These are phyloP conservation scores for Hamigera avellanea DNA, from an alignment of 495 filamentous ascomycete species.

Conservation along the genomic window DNA sequence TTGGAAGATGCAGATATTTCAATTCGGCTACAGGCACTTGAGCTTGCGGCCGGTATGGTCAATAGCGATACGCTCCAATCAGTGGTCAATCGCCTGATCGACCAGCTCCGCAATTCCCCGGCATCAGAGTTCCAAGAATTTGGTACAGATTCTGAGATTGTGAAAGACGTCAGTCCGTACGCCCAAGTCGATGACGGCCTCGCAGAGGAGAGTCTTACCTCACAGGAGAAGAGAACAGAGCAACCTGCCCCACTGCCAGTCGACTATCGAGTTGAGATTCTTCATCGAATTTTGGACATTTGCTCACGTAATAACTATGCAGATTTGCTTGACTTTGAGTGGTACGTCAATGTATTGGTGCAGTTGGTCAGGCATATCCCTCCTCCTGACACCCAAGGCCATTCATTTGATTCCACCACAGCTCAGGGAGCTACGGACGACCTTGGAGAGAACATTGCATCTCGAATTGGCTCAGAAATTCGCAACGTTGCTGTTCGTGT, in stretches of 20 bases:
- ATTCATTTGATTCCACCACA: constrained; percentile 10
- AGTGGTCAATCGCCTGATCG: constrained; percentile 79
- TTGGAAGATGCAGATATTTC: constrained; percentile 93
- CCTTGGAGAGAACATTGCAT: constrained; percentile 34
- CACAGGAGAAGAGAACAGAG: constrained; percentile 13
- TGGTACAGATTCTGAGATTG: not conserved
- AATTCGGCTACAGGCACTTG: constrained; percentile 87
- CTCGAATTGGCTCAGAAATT: constrained; percentile 70
- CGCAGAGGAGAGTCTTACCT: constrained; percentile 1
- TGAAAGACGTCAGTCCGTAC: no score
- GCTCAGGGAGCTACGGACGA: constrained; percentile 9
- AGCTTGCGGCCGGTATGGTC: constrained; percentile 86
- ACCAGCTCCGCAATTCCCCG: constrained; percentile 56
- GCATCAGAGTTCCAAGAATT: constrained; percentile 5
- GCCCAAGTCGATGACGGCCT: not conserved
- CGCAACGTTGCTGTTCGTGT: constrained; percentile 90
- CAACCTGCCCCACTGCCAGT: constrained; percentile 47
- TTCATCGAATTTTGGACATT: constrained; percentile 72
- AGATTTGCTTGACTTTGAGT: constrained; percentile 82
- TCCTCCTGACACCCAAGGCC: constrained; percentile 11
- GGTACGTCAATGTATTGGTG: constrained; percentile 82
- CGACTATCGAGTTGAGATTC: constrained; percentile 71
- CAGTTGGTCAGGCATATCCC: constrained; percentile 66
- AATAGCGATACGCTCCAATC: constrained; percentile 66
- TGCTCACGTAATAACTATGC: constrained; percentile 85